Evolutionary conservation across 208 protist species (phyloP), one percentile per base, ranked within the genome.

Genomic region (Phytomonas sp.): DNA sequence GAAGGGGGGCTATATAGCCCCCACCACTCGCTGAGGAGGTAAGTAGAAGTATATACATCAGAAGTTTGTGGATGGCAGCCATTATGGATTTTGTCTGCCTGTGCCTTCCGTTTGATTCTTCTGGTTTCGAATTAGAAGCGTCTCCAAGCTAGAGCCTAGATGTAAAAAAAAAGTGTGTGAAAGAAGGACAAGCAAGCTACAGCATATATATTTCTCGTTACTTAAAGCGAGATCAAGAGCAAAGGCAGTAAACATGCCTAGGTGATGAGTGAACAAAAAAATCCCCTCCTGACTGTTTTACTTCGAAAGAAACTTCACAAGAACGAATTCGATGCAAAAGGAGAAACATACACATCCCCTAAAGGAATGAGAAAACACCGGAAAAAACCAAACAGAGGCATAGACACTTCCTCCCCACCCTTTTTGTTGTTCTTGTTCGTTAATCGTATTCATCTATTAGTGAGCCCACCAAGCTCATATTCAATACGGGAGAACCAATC

Each of bases 371-470:
- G 13, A 51, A 51, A 17, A 51, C 40, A 51, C 32, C 5, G 26
- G 28, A 70, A 6, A 60, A 7, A 70, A 70, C 62, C 62, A 11
- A 72, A 23, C 69, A 62, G 20, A 77, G 32, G 59, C 56, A 20
- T 29, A 71, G 64, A 60, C 76, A 65, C 71, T 7, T 60, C 36
- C 64, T 17, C 20, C 20, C 20, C 40, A 51, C 40, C 13, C 9
- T 51, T 51, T 51, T 51, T 15, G 40, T 23, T 51, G 40, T 51
- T 51, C 1, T 3, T 23, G 40, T 51, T 6, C 13, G 40, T 51
- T 51, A 51, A 15, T 51, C 20, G 20, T 17, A 20, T 11, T 13
- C 3, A 29, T 30, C 28, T 7, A 46, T 51, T 9, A 40, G 62
- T 29, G 46, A 13, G 31, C 20, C 6, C 6, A 69, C 32, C 20